Conservation (phyloP, 148 eudicot genomes). For the Fallopia convolvulus region DNA sequence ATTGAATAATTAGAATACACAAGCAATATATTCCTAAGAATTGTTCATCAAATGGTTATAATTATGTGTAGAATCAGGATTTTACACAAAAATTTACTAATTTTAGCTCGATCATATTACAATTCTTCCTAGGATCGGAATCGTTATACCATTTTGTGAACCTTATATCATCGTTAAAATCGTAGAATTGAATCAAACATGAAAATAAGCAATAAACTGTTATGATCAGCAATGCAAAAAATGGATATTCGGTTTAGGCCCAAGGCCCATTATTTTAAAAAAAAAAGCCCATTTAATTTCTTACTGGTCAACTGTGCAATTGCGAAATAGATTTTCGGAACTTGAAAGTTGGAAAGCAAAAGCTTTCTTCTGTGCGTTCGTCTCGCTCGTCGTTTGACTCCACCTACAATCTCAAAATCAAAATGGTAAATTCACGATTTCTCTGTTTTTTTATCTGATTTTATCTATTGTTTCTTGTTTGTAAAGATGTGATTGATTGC, state of each 20-base stretch:
- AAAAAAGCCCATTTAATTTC: not conserved
- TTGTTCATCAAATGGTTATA: no score
- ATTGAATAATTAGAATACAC: no score
- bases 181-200: no score
- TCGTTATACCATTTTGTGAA: no score
- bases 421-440: not conserved
- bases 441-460: not conserved
- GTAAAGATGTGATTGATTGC: not conserved
- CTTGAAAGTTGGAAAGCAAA: not conserved
- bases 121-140: no score
- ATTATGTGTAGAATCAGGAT: no score
- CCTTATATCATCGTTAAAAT: no score
- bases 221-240: no score
- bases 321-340: not conserved
- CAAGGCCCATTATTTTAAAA: not conserved
- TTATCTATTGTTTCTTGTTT: not conserved
- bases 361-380: not conserved
- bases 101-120: no score
- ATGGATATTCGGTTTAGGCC: not conserved
- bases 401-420: not conserved
- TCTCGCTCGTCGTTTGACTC: slow-evolving; percentile 11
- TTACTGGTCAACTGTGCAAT: not conserved
- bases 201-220: no score
- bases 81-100: no score
- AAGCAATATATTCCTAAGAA: no score